Evolutionary conservation across 192 early-diverging fungal genomes (phyloP), one percentile per base, ranked within the genome.

Genomic region (Chytriomyces sp.): DNA sequence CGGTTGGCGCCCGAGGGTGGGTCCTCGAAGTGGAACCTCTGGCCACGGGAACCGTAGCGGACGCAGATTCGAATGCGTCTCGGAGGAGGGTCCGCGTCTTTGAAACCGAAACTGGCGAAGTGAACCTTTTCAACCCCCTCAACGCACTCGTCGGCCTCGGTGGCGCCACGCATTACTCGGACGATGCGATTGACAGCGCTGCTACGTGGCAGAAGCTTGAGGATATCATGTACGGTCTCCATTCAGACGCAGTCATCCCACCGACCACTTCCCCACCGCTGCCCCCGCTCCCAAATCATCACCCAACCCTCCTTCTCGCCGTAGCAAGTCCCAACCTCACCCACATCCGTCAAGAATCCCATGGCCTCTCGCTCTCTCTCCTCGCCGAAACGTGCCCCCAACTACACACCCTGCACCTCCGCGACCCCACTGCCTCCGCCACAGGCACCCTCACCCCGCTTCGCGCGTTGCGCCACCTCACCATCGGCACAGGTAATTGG

Each of bases 401-500:
- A 14, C n/a, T 64, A 1, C 5, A 8, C 12, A 68, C 52, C 7
- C 52, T 68, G 28, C 65, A 68, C 30, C 30, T 68, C 32, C 44
- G 65, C n/a, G 36, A 12, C 5, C 52, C 34, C 10, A 19, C 59
- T 0, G 41, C 63, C 8, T 65, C 39, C 39, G 14, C 49, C 7
- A 25, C 26, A 22, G 39, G 63, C 8, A 65, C 63, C 14, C 31
- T 68, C 28, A 38, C 31, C 4, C 33, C 38, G 2, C 44, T 70
- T 30, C 10, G 7, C 10, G 1, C 12, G 17, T 31, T 70, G n/a
- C 31, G 25, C 1, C 53, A 57, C n/a, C 10, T 70, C 7, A 30
- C 68, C 5, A 5, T 70, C 5, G 68, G 68, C 2, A 40, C 4
- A 37, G 68, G 68, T 10, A 70, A 70, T 30, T 70, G 68, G 68